Evolutionary conservation across 2,329 filamentous ascomycete species (phyloP).

Genomic region (Sporothrix luriei): DNA sequence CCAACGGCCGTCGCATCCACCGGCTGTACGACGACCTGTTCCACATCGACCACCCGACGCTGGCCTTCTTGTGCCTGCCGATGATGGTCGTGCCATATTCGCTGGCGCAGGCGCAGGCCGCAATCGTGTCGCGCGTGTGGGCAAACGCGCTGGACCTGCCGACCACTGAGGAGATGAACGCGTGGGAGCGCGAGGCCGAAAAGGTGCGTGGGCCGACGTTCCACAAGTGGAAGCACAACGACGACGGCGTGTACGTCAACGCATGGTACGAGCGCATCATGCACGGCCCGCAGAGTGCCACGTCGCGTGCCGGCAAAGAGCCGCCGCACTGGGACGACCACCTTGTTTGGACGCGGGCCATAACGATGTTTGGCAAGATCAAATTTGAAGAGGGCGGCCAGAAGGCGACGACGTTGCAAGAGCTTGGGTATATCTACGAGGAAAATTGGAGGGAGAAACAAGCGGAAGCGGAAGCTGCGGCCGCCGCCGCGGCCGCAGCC

Average conservation of each 20-base stretch:
- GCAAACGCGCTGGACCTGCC: constrained; percentile 70
- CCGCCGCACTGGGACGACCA: constrained; percentile 72
- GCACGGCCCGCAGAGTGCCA: constrained; percentile 39
- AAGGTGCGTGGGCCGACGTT: constrained; percentile 47
- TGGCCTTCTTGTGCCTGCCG: constrained; percentile 75
- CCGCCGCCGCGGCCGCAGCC: background rate
- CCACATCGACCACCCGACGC: constrained; percentile 71
- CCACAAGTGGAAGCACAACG: constrained; percentile 56
- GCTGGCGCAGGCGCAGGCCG: constrained; percentile 74
- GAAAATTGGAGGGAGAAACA: constrained; percentile 4
- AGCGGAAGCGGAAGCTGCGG: background rate
- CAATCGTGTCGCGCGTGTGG: constrained; percentile 76
- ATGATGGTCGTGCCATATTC: constrained; percentile 90
- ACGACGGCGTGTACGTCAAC: constrained; percentile 72
- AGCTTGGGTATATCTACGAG: constrained; percentile 69
- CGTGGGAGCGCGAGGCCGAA: constrained; percentile 68
- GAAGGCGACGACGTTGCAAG: constrained; percentile 64
- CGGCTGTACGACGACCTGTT: constrained; percentile 81
- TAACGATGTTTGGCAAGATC: constrained; percentile 70
- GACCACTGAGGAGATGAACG: constrained; percentile 62
- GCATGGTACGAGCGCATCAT: constrained; percentile 64
- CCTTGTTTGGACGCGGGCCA: constrained; percentile 70
- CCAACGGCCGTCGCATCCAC: constrained; percentile 70
- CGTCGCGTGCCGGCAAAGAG: constrained; percentile 61
- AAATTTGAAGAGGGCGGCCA: constrained; percentile 69